A percentile compares a stretch with the other conserved stretches of the same genome.
Evolutionary conservation across 345 rosid genomes (phyloP).

Genomic region (Melaleuca quinquenervia): DNA sequence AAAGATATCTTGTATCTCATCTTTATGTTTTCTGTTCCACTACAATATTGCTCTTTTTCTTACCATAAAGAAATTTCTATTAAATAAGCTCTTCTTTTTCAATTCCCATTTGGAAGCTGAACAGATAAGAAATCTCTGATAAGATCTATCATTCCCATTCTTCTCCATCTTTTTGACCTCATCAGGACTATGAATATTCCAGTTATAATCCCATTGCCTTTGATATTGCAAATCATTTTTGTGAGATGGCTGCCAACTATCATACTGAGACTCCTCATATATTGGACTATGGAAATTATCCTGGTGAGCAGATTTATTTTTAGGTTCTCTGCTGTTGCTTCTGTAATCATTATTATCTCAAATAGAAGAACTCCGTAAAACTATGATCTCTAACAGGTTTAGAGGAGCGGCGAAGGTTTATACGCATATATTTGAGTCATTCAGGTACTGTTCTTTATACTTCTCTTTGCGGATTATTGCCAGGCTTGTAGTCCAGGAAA

Average conservation of each 20-base stretch:
- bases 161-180: neutral
- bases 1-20: neutral
- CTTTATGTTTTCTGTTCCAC: neutral
- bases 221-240: conserved; percentile 93
- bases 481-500: neutral
- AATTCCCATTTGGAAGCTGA: neutral
- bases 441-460: conserved; percentile 31
- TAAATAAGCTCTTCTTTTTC: neutral
- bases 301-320: conserved; percentile 37
- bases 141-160: neutral
- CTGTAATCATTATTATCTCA: neutral
- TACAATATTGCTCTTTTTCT: neutral
- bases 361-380: neutral
- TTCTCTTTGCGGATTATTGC: neutral
- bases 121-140: neutral
- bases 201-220: conserved; percentile 80
- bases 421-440: conserved; percentile 42
- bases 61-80: neutral
- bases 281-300: conserved; percentile 72
- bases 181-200: conserved; percentile 91
- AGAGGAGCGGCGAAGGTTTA: conserved; percentile 63
- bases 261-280: conserved; percentile 83
- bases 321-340: neutral
- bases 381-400: conserved; percentile 23
- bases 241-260: conserved; percentile 93